Evolutionary conservation across 495 filamentous ascomycete genomes (phyloP), one percentile per base, ranked within the genome.

Genomic region (Aspergillus ellipticus): DNA sequence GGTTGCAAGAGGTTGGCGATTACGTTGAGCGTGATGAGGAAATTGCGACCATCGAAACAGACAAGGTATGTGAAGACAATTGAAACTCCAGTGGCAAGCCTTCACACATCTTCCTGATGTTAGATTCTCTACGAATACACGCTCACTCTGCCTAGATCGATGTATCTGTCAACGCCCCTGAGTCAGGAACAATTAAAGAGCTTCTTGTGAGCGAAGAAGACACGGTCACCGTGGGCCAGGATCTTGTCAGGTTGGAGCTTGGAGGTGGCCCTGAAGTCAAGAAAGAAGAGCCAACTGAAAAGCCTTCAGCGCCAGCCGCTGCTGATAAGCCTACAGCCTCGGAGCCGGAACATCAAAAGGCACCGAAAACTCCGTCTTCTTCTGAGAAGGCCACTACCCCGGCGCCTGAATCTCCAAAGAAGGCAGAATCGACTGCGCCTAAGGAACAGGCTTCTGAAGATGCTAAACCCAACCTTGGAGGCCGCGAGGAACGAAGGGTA

Each of bases 21-120:
- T 94, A 82, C 63, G 92, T 99, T 15, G 89, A 94, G 76, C 86
- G 87, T 66, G 95, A 97, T 66, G 95, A 99, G 73, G 95, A 97
- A 70, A 94, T 99, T 67, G 95, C 94, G 26, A 96, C 95, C 31
- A 99, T 99, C 67, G 94, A 99, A 74, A 99, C 94, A n/a, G 95
- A 99, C 80, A 99, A 99, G 89, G 92, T 92, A 79, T 58, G 72
- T n/a, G 10, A n/a, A 13, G 35, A 39, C 11, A 1, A n/a, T 4
- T 4, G 35, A 39, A 15, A 13, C 1, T 39, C 35, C 35, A 5
- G 35, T 13, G 35, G 1, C 13, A 8, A 2, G 4, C 9, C 13
- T 39, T 11, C n/a, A 9, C 10, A 13, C 4, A 39, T 33, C 20
- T 20, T 28, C 1, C 4, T 6, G 42, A 8, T 16, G 7, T 42